These are phyloP conservation scores for Amanita inopinata DNA, from an alignment of 768 basidiomycete species.

Conservation along the genomic window DNA sequence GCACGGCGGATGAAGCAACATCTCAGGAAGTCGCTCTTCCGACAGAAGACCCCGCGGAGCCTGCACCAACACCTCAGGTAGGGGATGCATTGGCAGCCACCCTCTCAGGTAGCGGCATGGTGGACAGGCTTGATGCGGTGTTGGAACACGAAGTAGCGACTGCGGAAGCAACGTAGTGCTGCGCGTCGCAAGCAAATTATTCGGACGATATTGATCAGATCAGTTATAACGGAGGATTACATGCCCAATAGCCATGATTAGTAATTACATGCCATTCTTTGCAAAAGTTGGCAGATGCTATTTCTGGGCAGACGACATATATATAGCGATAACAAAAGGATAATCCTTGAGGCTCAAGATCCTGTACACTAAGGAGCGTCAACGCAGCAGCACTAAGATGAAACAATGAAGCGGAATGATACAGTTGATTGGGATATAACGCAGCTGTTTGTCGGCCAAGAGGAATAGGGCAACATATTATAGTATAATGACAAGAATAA, in stretches of 20 bases:
- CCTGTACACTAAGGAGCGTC: constrained; percentile 30
- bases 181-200: not conserved
- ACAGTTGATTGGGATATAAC: constrained; percentile 15
- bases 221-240: too few species aligned
- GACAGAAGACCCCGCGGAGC: constrained; percentile 36
- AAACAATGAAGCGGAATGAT: constrained; percentile 17
- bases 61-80: constrained; percentile 31
- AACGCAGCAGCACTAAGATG: constrained; percentile 16
- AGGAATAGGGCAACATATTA: constrained; percentile 6
- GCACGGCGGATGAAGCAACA: constrained; percentile 20
- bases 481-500: constrained; percentile 5
- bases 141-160: constrained; percentile 20
- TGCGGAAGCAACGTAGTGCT: constrained; percentile 13
- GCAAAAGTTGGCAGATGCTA: too few species aligned
- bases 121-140: constrained; percentile 33
- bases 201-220: too few species aligned
- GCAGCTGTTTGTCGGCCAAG: constrained; percentile 7
- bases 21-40: constrained; percentile 25
- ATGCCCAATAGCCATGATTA: too few species aligned
- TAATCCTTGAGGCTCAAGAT: constrained; percentile 21
- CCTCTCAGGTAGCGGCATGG: constrained; percentile 29
- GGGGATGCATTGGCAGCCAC: constrained; percentile 20
- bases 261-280: too few species aligned
- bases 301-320: constrained; percentile 17
- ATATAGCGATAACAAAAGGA: constrained; percentile 29